phyloP scores from a whole-genome alignment of 495 filamentous ascomycete genomes.

The Xylaria acuta region DNA sequence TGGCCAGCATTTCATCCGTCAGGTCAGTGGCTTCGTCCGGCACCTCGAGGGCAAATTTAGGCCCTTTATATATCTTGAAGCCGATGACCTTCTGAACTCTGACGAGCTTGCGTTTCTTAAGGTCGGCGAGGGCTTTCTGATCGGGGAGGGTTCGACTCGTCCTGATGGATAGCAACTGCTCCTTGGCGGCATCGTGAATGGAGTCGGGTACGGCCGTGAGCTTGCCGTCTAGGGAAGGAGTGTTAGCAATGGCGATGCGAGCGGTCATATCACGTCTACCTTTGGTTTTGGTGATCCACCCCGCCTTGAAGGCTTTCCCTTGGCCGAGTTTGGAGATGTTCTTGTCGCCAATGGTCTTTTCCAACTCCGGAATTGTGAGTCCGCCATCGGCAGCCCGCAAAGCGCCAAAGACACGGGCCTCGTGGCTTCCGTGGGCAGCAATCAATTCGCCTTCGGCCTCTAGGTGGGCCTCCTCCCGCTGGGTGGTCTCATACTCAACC shows the following conservation, averaged over 20 bases:
- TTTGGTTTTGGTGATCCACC: slow-evolving; percentile 94
- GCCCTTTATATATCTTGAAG: slow-evolving; percentile 74
- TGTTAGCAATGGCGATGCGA: no score
- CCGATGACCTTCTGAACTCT: neutral
- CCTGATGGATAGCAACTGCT: slow-evolving; percentile 74
- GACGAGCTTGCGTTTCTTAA: slow-evolving; percentile 64
- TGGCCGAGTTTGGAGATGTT: slow-evolving; percentile 78
- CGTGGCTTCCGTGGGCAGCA: slow-evolving; percentile 85
- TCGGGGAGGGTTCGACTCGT: slow-evolving; percentile 71
- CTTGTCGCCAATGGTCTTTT: slow-evolving; percentile 73
- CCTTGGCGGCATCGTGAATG: slow-evolving; percentile 79
- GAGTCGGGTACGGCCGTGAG: slow-evolving; percentile 52
- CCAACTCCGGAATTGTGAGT: neutral
- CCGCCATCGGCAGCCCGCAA: slow-evolving; percentile 74
- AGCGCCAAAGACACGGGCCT: slow-evolving; percentile 92
- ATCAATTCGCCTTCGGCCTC: slow-evolving; percentile 82
- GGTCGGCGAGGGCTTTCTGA: slow-evolving; percentile 73
- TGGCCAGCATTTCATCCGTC: slow-evolving; percentile 89
- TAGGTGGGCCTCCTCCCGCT: slow-evolving; percentile 67
- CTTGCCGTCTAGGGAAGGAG: no score
- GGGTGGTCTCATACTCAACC: slow-evolving; percentile 79
- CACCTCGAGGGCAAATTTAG: slow-evolving; percentile 86
- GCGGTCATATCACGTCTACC: no score
- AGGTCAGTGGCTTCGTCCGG: slow-evolving; percentile 95
- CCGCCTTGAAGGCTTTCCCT: slow-evolving; percentile 87